These are phyloP conservation scores for Penicillium sp. DNA, from an alignment of 2,329 filamentous ascomycete species.

Conservation along the genomic window DNA sequence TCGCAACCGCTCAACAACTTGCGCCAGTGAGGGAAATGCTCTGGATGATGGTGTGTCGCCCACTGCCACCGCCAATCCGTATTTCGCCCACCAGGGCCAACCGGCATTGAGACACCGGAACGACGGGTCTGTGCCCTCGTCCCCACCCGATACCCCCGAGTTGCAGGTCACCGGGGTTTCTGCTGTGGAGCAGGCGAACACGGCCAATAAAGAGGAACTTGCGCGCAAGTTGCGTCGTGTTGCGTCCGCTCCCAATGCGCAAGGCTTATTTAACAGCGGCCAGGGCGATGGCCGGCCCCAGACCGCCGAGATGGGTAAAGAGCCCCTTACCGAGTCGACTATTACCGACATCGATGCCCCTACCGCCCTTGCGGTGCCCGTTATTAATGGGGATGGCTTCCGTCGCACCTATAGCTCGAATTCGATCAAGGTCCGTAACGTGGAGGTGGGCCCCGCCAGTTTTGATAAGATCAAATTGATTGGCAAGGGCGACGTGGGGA, in stretches of 20 bases:
- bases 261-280: constrained; percentile 75
- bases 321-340: constrained; percentile 66
- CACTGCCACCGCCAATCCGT: constrained; percentile 92
- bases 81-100: constrained; percentile 94
- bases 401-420: constrained; percentile 97
- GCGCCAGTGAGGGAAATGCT: constrained; percentile 87
- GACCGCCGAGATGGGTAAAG: constrained; percentile 83
- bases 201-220: constrained; percentile 87
- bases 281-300: constrained; percentile 69
- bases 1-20: constrained; percentile 84
- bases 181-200: constrained; percentile 66
- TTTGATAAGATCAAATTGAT: constrained; percentile 99
- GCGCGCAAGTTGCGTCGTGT: constrained; percentile 90
- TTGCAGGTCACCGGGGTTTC: constrained; percentile 71
- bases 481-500: constrained; percentile 96
- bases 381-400: constrained; percentile 63
- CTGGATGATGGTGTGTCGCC: constrained; percentile 88
- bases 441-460: constrained; percentile 90
- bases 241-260: constrained; percentile 93
- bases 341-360: constrained; percentile 50
- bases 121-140: constrained; percentile 86
- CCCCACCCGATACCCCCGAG: constrained; percentile 84
- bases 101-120: constrained; percentile 93
- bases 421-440: constrained; percentile 96
- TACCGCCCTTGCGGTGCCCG: constrained; percentile 31